phyloP scores from a whole-genome alignment of 495 filamentous ascomycete genomes.

The Terfezia claveryi region DNA sequence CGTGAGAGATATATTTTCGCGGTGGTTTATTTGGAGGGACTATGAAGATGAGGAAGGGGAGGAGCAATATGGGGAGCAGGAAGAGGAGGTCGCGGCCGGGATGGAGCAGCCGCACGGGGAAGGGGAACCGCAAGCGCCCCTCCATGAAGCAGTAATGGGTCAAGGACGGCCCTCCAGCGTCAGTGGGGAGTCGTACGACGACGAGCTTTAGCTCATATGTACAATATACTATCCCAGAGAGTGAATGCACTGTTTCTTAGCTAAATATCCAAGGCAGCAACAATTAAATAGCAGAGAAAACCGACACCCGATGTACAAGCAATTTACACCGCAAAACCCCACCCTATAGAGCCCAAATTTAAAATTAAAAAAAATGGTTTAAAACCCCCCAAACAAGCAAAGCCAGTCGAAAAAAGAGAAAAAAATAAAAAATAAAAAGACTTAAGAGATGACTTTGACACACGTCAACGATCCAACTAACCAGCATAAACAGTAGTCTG shows the following conservation, averaged over 20 bases:
- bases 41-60: neutral
- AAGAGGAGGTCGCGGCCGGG: constrained; percentile 3
- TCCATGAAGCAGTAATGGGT: neutral
- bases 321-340: too few species aligned
- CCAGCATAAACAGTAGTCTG: constrained; percentile 1
- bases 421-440: too few species aligned
- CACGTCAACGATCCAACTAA: constrained; percentile 4
- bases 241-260: too few species aligned
- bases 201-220: neutral
- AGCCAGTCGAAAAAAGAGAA: constrained; percentile 16
- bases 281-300: too few species aligned
- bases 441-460: constrained; percentile 14
- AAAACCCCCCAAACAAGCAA: constrained; percentile 17
- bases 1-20: neutral
- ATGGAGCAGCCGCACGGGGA: neutral
- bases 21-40: constrained; percentile 13
- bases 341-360: too few species aligned
- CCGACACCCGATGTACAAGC: too few species aligned
- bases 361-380: neutral
- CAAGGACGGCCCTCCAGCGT: neutral
- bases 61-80: constrained; percentile 1
- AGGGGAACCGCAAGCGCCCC: too few species aligned
- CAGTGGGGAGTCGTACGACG: neutral
- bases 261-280: too few species aligned
- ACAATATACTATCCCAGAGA: too few species aligned